Base-by-base conservation (phyloP, 140 eudicot species). In the Ambrosia hybrid region DNA sequence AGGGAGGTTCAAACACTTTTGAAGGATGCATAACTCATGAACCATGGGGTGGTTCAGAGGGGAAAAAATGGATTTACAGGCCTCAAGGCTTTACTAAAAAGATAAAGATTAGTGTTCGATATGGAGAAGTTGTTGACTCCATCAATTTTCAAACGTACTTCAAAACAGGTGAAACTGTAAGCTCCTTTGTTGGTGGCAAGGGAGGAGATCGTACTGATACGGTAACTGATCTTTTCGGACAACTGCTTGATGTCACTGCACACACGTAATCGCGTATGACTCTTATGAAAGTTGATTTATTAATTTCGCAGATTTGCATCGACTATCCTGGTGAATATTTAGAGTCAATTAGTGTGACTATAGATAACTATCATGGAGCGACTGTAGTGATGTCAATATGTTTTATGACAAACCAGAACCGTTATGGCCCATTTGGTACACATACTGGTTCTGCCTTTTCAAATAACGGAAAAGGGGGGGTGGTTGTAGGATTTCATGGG, bases 31-130 rank as follows among this genome's bases (percentile, higher is more conserved):
- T 68, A 10, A 46, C 13, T 0, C 10, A 53, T 57, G 74, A 63
- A 36, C 69, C 61, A 34, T 68, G 80, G 80, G 74, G 74, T 15
- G 41, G 56, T 56, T 36, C 68, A 26, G 0, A 4, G 33, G 74
- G 68, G 11, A 15, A 57, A 14, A 15, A 36, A 4, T 76, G 80
- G 75, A 15, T 52, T 6, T 68, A 45, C 5, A 57, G 34, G 43
- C 75, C 70, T 0, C 4, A 56, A 56, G 61, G 34, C 34, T 56
- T 6, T 16, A 9, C 13, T 5, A 6, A 56, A 56, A 16, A 56
- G 61, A 56, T 56, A 15, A 67, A 56, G 49, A 76, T 76, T 5
- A 16, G 3, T 9, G 11, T 56, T 56, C 36, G 34, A 56, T 2
- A 56, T 16, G 36, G 10, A 0, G 4, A 1, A 15, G 34, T 56